Percentiles rank a stretch among this genome's conserved stretches.
phyloP scores from a whole-genome alignment of 208 protist species.

The Wallacemonas sp. region DNA sequence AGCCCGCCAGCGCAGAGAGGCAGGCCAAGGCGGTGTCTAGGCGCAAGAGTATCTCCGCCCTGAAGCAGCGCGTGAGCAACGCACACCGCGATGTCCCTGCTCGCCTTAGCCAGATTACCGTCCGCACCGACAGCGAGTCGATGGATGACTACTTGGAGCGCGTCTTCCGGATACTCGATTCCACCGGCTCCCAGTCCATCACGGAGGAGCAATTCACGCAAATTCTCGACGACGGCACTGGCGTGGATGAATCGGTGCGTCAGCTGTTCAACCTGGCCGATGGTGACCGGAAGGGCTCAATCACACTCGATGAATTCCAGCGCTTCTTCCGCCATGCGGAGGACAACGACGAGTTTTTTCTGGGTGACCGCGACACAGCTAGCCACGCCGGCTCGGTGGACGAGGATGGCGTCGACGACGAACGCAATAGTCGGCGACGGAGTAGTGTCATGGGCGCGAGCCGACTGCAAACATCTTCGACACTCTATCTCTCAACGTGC shows the following conservation, averaged over 20 bases:
- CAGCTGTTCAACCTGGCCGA: conserved; percentile 19
- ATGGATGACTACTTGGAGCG: conserved; percentile 18
- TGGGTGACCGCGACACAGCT: conserved; percentile 18
- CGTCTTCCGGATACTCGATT: conserved; percentile 22
- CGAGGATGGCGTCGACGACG: neutral
- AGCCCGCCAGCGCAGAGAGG: neutral
- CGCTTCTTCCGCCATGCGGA: conserved; percentile 28
- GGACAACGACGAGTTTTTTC: conserved; percentile 19
- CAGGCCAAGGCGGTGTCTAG: neutral
- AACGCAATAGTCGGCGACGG: neutral
- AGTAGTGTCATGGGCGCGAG: neutral
- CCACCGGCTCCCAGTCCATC: conserved; percentile 9
- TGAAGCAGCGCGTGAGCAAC: conserved; percentile 26
- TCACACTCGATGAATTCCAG: conserved; percentile 39
- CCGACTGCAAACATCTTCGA: conserved; percentile 5
- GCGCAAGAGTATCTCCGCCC: conserved; percentile 15
- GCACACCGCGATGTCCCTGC: conserved; percentile 31
- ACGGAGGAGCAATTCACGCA: conserved; percentile 11
- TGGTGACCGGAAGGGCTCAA: conserved; percentile 20
- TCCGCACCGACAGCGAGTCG: conserved; percentile 5
- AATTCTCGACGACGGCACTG: neutral
- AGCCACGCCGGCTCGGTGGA: neutral
- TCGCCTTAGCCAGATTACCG: neutral
- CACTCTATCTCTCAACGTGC: conserved; percentile 5
- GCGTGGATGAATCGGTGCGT: neutral